Evolutionary conservation across 1,284 basidiomycete genomes (phyloP).

Genomic region (Tilletia walkeri): DNA sequence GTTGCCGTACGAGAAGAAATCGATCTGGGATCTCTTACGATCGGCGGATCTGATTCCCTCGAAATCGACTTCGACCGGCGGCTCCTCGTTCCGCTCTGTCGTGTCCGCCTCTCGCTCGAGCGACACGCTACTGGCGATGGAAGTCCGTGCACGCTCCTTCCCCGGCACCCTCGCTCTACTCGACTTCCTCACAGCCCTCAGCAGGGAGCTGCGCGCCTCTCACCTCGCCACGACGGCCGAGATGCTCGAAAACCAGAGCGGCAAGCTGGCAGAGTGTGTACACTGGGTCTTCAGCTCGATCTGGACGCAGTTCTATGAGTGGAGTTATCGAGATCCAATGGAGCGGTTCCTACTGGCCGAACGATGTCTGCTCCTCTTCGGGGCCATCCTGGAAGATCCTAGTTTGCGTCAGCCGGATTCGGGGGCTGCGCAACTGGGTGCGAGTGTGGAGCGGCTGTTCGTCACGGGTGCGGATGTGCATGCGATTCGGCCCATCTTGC

Average conservation of each 20-base stretch:
- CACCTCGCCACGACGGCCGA: not conserved
- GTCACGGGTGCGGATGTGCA: not conserved
- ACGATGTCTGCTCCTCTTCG: not conserved
- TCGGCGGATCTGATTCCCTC: not conserved
- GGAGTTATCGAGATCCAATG: not conserved
- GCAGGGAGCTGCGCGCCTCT: not conserved
- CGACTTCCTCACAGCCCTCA: not conserved
- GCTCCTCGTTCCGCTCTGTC: not conserved
- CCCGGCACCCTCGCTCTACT: not conserved
- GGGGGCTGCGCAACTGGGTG: not conserved
- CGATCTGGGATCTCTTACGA: not conserved
- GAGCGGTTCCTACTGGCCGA: slow-evolving; percentile 11
- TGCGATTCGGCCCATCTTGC: not conserved
- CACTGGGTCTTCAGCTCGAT: slow-evolving; percentile 4
- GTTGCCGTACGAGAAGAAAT: not conserved
- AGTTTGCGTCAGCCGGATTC: not conserved
- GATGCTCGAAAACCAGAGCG: not conserved
- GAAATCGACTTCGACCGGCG: no score
- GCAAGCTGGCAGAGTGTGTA: not conserved
- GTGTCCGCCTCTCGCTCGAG: not conserved
- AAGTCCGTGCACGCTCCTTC: not conserved
- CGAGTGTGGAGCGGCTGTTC: slow-evolving; percentile 1
- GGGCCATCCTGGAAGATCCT: slow-evolving; percentile 3
- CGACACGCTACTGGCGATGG: not conserved
- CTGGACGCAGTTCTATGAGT: slow-evolving; percentile 1